Conservation (phyloP, 805 yeast genomes). For the Maudiozyma serrabonitensis region DNA sequence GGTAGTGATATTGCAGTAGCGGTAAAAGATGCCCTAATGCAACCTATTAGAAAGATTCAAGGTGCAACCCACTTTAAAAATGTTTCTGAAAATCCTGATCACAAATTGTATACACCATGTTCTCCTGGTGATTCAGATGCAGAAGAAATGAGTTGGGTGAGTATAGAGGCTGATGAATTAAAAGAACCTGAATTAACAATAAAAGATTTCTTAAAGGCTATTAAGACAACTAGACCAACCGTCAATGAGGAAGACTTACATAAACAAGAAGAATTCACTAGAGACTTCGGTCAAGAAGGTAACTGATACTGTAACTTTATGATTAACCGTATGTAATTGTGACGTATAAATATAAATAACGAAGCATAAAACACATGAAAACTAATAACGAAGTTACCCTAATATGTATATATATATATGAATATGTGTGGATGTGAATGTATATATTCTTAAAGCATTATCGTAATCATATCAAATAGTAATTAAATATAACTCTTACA, state of each 20-base stretch:
- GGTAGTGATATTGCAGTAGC: conserved; percentile 97
- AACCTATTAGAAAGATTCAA: conserved; percentile 92
- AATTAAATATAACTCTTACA: too few relatives aligned
- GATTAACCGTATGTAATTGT: neutral
- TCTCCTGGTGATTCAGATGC: conserved; percentile 94
- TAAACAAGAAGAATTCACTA: conserved; percentile 80
- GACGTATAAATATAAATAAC: too few relatives aligned
- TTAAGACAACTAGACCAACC: conserved; percentile 87
- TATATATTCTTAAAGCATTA: neutral
- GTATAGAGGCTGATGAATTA: conserved; percentile 78
- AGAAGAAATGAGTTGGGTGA: conserved; percentile 86
- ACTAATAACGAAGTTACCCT: too few relatives aligned
- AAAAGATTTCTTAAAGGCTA: conserved; percentile 88
- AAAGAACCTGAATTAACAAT: conserved; percentile 83
- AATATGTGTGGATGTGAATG: too few relatives aligned
- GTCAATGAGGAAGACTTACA: conserved; percentile 77
- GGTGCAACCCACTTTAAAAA: conserved; percentile 89
- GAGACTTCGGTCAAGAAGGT: conserved; percentile 97
- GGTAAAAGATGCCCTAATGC: conserved; percentile 95
- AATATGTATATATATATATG: too few relatives aligned
- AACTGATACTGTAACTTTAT: conserved; percentile 19
- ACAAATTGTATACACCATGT: conserved; percentile 67
- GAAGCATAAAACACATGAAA: too few relatives aligned
- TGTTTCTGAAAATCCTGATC: conserved; percentile 32
- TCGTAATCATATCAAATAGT: neutral